These are phyloP conservation scores for Yamadazyma diddensiae DNA, from an alignment of 1,139 yeast species.

Conservation along the genomic window DNA sequence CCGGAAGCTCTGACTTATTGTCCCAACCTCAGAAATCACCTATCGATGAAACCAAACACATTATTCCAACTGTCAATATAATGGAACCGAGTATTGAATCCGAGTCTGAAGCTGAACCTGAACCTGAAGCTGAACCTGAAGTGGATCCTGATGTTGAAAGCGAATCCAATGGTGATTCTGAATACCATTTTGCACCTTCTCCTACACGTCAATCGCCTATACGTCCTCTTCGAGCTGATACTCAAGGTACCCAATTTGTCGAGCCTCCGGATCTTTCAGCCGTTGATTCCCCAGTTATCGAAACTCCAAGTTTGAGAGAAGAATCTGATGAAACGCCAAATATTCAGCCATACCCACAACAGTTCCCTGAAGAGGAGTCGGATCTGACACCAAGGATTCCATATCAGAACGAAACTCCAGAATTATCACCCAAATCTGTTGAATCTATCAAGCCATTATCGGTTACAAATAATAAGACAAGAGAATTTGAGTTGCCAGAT, in stretches of 20 bases:
- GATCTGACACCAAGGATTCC: conserved; percentile 3
- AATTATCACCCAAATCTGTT: conserved; percentile 15
- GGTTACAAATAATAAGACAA: conserved; percentile 4
- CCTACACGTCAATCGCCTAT: no score
- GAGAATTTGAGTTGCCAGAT: conserved; percentile 15
- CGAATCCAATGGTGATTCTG: background rate
- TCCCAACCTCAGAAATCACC: background rate
- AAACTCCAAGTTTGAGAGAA: no score
- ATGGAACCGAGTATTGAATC: no score
- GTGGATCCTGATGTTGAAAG: background rate
- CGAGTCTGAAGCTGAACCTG: no score
- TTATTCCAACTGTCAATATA: no score
- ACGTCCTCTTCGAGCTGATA: no score
- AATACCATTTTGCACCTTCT: no score
- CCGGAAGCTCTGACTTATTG: conserved; percentile 15
- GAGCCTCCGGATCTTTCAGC: no score
- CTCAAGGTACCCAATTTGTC: no score
- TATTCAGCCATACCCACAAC: conserved; percentile 2
- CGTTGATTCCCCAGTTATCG: no score
- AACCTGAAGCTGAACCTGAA: background rate
- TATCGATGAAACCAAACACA: background rate
- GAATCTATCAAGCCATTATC: conserved; percentile 27
- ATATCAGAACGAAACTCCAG: conserved; percentile 1
- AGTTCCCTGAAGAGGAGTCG: conserved; percentile 9
- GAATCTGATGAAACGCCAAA: no score